These are phyloP conservation scores for Hamamelis virginiana DNA, from an alignment of 164 flowering plant genomes.

Conservation along the genomic window DNA sequence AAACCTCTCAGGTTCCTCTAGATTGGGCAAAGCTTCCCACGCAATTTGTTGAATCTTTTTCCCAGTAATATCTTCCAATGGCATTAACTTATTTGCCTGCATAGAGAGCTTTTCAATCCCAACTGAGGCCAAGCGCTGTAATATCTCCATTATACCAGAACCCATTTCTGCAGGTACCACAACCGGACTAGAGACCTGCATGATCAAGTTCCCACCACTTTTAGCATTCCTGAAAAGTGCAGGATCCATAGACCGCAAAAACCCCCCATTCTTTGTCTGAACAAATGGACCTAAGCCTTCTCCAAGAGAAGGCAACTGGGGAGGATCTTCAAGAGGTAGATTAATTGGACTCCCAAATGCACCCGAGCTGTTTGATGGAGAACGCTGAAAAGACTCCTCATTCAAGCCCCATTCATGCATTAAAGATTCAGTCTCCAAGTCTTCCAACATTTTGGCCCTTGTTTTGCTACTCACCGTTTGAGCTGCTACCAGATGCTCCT, in stretches of 20 bases:
- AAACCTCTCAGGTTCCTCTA: conserved; percentile 69
- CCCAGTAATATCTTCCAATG: conserved; percentile 89
- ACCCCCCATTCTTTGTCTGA: conserved; percentile 84
- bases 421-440: conserved; percentile 75
- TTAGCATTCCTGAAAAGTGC: conserved; percentile 60
- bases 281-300: conserved; percentile 84
- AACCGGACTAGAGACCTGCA: conserved; percentile 92
- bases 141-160: conserved; percentile 75
- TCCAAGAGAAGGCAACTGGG: conserved; percentile 72
- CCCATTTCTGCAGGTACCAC: conserved; percentile 99
- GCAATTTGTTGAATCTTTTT: conserved; percentile 83
- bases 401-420: conserved; percentile 95
- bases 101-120: conserved; percentile 91
- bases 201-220: conserved; percentile 63
- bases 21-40: conserved; percentile 61
- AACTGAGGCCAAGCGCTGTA: conserved; percentile 77
- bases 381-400: conserved; percentile 67
- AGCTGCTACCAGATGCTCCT: conserved; percentile 33
- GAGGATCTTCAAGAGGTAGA: conserved; percentile 52
- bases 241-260: conserved; percentile 88
- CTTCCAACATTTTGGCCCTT: conserved; percentile 70
- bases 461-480: conserved; percentile 38
- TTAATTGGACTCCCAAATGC: conserved; percentile 79
- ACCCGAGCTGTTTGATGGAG: conserved; percentile 51
- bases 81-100: conserved; percentile 92